Base-by-base conservation (phyloP, 371 early-diverging fungal genomes). In the Syncephalastrum racemosum region DNA sequence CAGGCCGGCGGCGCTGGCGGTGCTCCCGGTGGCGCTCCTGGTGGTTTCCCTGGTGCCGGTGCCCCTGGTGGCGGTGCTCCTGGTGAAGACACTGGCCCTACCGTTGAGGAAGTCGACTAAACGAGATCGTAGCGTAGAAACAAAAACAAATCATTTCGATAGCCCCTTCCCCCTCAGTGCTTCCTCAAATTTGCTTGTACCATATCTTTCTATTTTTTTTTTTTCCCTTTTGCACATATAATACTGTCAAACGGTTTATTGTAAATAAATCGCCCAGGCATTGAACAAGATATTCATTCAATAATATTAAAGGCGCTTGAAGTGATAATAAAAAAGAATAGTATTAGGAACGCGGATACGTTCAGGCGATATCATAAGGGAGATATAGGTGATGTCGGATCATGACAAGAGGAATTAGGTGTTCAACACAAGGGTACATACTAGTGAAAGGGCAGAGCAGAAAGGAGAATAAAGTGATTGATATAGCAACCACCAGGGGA, bases 1-100 rank as follows among this genome's bases (percentile, higher is more conserved):
- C 70, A 94, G 92, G 95, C 82, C 93, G 69, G 95, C 59, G 93
- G 88, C 63, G 92, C 84, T 67, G 80, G 80, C 43, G 85, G 67
- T 51, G 73, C 68, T 50, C 81, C 81, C 4, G 83, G 80, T 73
- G 87, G 69, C 69, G 76, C 83, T 49, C 81, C 82, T 53, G 86
- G 86, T 53, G 84, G 82, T 27, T 71, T 73, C 71, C 80, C 85
- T 44, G 84, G 82, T 52, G 80, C 60, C 31, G 73, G 43, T 60
- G 83, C 66, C 50, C 81, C 85, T 61, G 84, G 82, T 54, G 84
- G 81, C 67, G 77, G 76, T 46, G 73, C 64, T 58, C 68, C 73
- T 40, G 71, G 70, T 55, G 73, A 57, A 46, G 53, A 75, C 57
- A 61, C 70, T 66, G 92, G 89, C 54, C 90, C 89, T 57, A 90